Evolutionary conservation across 805 yeast genomes (phyloP), one percentile per base, ranked within the genome.

Genomic region (Lachancea dasiensis): DNA sequence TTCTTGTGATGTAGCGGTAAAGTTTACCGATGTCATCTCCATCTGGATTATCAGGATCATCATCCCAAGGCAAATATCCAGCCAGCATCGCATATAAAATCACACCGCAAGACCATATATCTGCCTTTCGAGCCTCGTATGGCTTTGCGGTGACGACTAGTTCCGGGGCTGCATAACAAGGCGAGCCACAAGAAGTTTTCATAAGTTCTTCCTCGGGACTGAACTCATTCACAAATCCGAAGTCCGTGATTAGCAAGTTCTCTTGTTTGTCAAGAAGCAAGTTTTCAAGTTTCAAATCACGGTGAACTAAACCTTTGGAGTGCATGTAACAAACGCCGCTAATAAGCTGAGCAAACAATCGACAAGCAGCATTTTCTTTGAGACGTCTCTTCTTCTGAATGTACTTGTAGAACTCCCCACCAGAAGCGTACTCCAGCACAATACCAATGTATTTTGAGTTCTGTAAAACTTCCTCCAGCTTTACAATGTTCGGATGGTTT

Each of bases 161-260:
- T 58, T 92, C 98, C 0, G 98, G 98, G 1, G 98, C 98, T 0
- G 98, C 98, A 61, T 90, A 90, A 60, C 98, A 90, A 1, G 98
- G 98, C 3, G 95, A 86, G 1, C 98, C 98, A 61, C 98, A 90
- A 25, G 89, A 77, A 1, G 97, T 90, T 56, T 79, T 80, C 97
- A 90, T 92, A 31, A 86, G 65, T 58, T 86, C 95, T 47, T 72
- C 72, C 15, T 70, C 72, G 3, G 45, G 44, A 33, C 54, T 55
- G 44, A 65, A 92, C 20, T 90, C 81, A 62, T 92, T 92, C 25
- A 94, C 98, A 63, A 92, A 92, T 0, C 97, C 97, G 60, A 87
- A 87, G 64, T 87, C 97, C 13, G 95, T 81, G 38, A 87, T 86
- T 35, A 87, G 72, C 44, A 87, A 76, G 60, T 86, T 86, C 54